phyloP scores from a whole-genome alignment of 2,329 filamentous ascomycete genomes.

The Aureobasidium sp. region DNA sequence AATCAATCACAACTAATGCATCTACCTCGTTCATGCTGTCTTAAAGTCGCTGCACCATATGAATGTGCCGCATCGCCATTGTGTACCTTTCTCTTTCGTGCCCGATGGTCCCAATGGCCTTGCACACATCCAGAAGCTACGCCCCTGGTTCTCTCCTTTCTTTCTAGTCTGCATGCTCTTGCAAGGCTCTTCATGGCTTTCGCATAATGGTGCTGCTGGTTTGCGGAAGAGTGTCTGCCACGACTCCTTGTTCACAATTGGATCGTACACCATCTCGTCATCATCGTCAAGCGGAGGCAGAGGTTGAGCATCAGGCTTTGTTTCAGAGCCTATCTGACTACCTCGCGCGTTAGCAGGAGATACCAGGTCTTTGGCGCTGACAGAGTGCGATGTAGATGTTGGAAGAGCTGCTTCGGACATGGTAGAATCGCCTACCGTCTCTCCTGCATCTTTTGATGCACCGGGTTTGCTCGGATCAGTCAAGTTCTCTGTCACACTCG shows the following conservation, averaged over 20 bases:
- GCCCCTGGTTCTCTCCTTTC: conserved; percentile 67
- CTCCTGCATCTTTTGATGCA: not conserved
- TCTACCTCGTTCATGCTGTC: conserved; percentile 15
- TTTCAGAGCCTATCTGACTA: not conserved
- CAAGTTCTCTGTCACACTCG: not conserved
- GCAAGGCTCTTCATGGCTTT: conserved; percentile 76
- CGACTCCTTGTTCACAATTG: conserved; percentile 64
- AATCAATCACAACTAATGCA: not conserved
- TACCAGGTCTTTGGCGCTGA: not conserved
- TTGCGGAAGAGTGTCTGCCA: conserved; percentile 81
- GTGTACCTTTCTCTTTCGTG: conserved; percentile 70
- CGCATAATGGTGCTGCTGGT: conserved; percentile 66
- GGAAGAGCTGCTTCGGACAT: not conserved
- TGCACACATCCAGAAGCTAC: conserved; percentile 59
- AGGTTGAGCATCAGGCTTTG: conserved; percentile 6
- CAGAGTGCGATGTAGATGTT: not conserved
- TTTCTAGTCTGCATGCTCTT: conserved; percentile 81
- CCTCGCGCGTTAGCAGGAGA: not conserved
- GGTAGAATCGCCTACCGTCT: not conserved
- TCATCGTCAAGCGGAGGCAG: conserved; percentile 16
- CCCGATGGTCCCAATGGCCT: conserved; percentile 78
- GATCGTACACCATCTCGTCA: conserved; percentile 50
- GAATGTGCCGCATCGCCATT: conserved; percentile 85
- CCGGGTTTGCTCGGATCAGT: not conserved
- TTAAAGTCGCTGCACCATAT: conserved; percentile 61